Evolutionary conservation across 2,329 filamentous ascomycete species (phyloP), one percentile per base, ranked within the genome.

Genomic region (Colletotrichum sp.): DNA sequence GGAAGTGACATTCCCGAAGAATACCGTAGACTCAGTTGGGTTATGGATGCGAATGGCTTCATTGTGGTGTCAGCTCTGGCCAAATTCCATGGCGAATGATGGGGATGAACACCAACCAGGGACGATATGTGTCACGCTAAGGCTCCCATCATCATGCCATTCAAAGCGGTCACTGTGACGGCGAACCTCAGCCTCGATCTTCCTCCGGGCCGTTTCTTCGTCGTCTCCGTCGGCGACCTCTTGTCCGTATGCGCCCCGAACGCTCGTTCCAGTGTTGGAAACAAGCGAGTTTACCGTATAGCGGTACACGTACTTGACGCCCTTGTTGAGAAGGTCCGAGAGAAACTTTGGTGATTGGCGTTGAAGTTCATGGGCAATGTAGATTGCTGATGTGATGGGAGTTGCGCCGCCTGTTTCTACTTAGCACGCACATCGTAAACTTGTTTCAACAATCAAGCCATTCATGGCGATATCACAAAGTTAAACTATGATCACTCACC

Each of bases 1-100:
- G 18, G 80, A 82, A 9, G 83, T 84, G n/a, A 85, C 74, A 65
- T 84, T 84, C 8, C 83, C 83, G 59, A 85, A 85, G 77, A 80
- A 84, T 0, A 80, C 81, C 1, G 80, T 78, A 4, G 80, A 68
- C 1, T 79, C 80, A 1, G 79, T 82, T 12, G 80, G 78, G 10
- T 81, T 67, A 64, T 83, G 81, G 15, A 79, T 81, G 13, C 81
- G 77, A 16, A 82, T 80, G 49, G 81, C 83, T 81, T 28, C 8
- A 8, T 10, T 30, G 7, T 26, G 9, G 26, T 26, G n/a, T 65
- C 16, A 67, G 39, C 7, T 16, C 12, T 16, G 9, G 16, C n/a
- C 13, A 15, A 32, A 26, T 24, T 16, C 18, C 18, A 60, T 59
- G 13, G 44, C 15, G 24, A 30, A 52, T 36, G 26, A 9, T 64